phyloP scores from a whole-genome alignment of 78 protist species.

The Isochrysis galbana region DNA sequence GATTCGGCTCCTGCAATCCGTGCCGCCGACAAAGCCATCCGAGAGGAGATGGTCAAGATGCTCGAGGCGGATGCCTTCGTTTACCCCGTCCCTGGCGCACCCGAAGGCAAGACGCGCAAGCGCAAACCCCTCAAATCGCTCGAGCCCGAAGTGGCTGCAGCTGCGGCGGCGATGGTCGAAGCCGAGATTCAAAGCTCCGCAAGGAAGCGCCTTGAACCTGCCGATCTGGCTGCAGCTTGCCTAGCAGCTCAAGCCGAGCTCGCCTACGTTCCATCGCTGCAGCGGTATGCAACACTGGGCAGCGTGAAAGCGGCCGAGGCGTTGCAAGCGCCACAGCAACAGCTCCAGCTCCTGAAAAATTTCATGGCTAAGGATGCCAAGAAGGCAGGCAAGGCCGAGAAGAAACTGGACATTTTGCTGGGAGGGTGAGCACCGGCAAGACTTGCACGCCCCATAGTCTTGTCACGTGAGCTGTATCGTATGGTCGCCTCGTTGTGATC shows the following conservation, averaged over 20 bases:
- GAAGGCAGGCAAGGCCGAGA: slow-evolving; percentile 14
- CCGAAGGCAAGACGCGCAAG: not conserved
- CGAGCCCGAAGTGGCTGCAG: not conserved
- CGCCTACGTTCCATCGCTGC: slow-evolving; percentile 7
- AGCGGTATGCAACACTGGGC: not conserved
- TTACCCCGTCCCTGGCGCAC: slow-evolving; percentile 7
- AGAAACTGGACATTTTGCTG: not conserved
- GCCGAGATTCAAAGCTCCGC: not conserved
- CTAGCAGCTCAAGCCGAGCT: not conserved
- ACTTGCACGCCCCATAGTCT: too few species aligned
- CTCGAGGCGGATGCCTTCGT: not conserved
- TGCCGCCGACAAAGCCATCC: not conserved
- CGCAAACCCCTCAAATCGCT: not conserved
- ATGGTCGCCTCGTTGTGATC: too few species aligned
- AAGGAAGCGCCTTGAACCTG: not conserved
- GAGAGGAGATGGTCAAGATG: slow-evolving; percentile 7
- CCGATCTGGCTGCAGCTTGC: not conserved
- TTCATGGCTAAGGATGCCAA: not conserved
- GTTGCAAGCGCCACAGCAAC: not conserved
- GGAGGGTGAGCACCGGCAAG: too few species aligned
- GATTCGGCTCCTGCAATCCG: not conserved
- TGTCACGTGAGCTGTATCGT: too few species aligned
- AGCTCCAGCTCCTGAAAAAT: not conserved
- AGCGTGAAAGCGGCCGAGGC: not conserved
- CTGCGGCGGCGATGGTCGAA: not conserved